phyloP scores from a whole-genome alignment of 179 eudicot genomes.

The Carnegiea gigantea region DNA sequence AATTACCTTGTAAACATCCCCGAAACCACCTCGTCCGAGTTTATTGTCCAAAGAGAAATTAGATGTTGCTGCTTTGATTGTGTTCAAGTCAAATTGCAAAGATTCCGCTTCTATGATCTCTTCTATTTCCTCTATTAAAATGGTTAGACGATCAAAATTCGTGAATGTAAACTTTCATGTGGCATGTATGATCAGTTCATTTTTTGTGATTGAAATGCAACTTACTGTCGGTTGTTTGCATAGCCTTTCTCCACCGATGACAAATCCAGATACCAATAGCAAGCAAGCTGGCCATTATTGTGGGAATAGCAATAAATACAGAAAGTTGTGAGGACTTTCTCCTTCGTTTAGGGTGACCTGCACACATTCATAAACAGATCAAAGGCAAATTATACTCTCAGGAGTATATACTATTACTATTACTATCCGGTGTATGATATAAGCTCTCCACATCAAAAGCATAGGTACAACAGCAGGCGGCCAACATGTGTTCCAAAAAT shows the following conservation, averaged over 20 bases:
- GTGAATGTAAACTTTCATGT: too few species aligned
- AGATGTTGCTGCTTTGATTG: not conserved
- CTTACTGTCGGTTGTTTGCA: not conserved
- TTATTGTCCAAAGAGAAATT: not conserved
- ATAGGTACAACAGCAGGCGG: too few species aligned
- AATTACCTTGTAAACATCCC: conserved; percentile 3
- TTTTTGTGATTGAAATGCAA: not conserved
- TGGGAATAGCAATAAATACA: not conserved
- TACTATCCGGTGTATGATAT: too few species aligned
- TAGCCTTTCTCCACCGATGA: not conserved
- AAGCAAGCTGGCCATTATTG: not conserved
- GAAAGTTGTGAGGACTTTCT: not conserved
- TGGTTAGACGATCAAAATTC: not conserved
- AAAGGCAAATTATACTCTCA: too few species aligned
- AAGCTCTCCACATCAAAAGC: too few species aligned
- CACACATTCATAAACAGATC: not conserved
- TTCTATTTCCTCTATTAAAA: not conserved
- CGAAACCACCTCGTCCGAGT: not conserved
- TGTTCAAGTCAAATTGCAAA: not conserved
- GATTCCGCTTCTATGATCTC: not conserved
- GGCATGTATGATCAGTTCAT: too few species aligned
- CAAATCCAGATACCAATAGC: not conserved
- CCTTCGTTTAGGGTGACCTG: not conserved
- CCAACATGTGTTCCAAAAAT: too few species aligned
- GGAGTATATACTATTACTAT: too few species aligned